These are phyloP conservation scores for Luzula sylvatica DNA, from an alignment of 176 grass and related monocot genomes.

Conservation along the genomic window DNA sequence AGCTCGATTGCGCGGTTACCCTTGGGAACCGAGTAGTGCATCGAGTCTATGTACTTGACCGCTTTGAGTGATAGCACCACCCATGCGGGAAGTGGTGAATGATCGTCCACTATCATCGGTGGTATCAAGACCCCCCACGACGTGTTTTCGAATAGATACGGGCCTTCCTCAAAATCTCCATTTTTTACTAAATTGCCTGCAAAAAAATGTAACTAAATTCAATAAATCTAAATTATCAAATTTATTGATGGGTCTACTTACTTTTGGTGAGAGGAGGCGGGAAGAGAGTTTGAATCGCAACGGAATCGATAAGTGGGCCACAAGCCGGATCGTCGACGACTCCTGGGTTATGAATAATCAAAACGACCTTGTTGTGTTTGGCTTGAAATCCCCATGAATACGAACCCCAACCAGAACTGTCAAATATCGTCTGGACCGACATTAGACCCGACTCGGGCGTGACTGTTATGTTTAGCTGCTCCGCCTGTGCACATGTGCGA, in stretches of 20 bases:
- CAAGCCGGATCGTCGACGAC: slow-evolving; percentile 71
- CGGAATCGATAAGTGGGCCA: slow-evolving; percentile 71
- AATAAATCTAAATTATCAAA: background rate
- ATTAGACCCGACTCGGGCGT: slow-evolving; percentile 55
- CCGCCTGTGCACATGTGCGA: slow-evolving; percentile 76
- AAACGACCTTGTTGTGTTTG: slow-evolving; percentile 21
- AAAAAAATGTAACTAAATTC: background rate
- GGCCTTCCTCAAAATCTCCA: slow-evolving; percentile 70
- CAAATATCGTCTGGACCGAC: slow-evolving; percentile 78
- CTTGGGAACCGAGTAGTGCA: slow-evolving; percentile 65
- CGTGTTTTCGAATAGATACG: slow-evolving; percentile 49
- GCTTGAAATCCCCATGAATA: slow-evolving; percentile 87
- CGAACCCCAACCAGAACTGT: slow-evolving; percentile 76
- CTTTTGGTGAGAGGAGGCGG: slow-evolving; percentile 36
- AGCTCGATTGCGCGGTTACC: slow-evolving; percentile 65
- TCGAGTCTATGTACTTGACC: slow-evolving; percentile 78
- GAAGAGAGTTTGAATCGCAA: slow-evolving; percentile 44
- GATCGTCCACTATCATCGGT: slow-evolving; percentile 82
- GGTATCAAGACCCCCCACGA: slow-evolving; percentile 77
- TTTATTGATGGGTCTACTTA: background rate
- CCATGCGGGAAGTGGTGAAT: slow-evolving; percentile 81
- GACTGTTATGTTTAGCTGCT: slow-evolving; percentile 63
- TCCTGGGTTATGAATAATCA: slow-evolving; percentile 80
- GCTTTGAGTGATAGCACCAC: slow-evolving; percentile 70
- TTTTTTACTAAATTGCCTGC: slow-evolving; percentile 75